phyloP scores from a whole-genome alignment of 2,329 filamentous ascomycete species.

The Akanthomyces uredinophilus region DNA sequence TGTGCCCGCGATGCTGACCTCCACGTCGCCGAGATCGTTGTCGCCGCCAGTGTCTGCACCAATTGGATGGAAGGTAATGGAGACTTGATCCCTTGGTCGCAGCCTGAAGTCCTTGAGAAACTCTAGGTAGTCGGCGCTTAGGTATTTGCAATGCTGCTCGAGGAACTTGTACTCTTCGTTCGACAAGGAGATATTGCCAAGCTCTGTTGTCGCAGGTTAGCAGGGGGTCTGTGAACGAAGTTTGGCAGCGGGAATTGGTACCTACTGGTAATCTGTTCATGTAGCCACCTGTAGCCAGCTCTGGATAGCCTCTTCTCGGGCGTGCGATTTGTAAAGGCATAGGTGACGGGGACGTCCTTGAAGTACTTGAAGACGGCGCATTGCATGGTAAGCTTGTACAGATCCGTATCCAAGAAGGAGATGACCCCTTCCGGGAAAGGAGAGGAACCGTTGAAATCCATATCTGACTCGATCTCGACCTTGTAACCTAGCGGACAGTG shows the following conservation, averaged over 20 bases:
- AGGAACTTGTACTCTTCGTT: slow-evolving; percentile 78
- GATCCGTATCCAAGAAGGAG: slow-evolving; percentile 74
- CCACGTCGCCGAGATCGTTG: slow-evolving; percentile 66
- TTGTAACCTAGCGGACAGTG: not conserved
- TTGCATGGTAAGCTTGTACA: slow-evolving; percentile 99
- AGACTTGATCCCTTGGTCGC: slow-evolving; percentile 73
- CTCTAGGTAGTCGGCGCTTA: slow-evolving; percentile 69
- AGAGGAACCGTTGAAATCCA: slow-evolving; percentile 63
- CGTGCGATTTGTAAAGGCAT: slow-evolving; percentile 92
- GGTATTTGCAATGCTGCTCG: slow-evolving; percentile 71
- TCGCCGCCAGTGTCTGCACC: slow-evolving; percentile 56
- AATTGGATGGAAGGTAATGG: slow-evolving; percentile 58
- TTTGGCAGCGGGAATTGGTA: not conserved
- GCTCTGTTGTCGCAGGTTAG: slow-evolving; percentile 45
- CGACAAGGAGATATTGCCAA: slow-evolving; percentile 75
- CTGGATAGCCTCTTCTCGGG: slow-evolving; percentile 87
- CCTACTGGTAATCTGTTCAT: slow-evolving; percentile 74
- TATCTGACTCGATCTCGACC: slow-evolving; percentile 24
- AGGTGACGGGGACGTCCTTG: slow-evolving; percentile 74
- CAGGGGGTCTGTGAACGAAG: not conserved
- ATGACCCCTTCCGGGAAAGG: slow-evolving; percentile 71
- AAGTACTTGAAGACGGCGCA: slow-evolving; percentile 93
- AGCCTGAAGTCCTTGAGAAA: slow-evolving; percentile 81
- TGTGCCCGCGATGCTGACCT: slow-evolving; percentile 70
- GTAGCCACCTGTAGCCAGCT: slow-evolving; percentile 77